Percentiles rank a stretch among this genome's conserved stretches.
Evolutionary conservation across 345 rosid species (phyloP).

Genomic region (Litchi chinensis): DNA sequence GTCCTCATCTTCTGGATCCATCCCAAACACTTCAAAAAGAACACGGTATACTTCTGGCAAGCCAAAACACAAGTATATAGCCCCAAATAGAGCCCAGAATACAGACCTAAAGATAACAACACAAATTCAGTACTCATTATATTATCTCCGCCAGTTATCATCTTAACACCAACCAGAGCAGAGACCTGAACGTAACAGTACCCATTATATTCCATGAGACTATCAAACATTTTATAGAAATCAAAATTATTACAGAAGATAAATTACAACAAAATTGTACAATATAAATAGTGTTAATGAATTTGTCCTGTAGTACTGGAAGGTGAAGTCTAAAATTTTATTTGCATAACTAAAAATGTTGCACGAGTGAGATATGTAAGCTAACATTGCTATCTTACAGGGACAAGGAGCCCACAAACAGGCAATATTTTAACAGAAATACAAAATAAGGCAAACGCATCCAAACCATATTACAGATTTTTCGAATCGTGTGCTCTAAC

Average conservation of each 20-base stretch:
- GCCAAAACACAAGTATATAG: slow-evolving; percentile 90
- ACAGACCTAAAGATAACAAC: slow-evolving; percentile 59
- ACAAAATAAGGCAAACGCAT: background rate
- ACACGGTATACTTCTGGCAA: slow-evolving; percentile 96
- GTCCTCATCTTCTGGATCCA: slow-evolving; percentile 95
- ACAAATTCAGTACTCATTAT: slow-evolving; percentile 2
- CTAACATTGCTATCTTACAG: background rate
- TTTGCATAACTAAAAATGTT: background rate
- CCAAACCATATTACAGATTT: background rate
- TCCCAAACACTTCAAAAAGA: slow-evolving; percentile 94
- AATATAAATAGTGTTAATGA: background rate
- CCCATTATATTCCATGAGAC: background rate
- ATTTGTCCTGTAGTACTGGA: background rate
- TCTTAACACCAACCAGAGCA: slow-evolving; percentile 71
- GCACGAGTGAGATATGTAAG: background rate
- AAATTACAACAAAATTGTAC: background rate
- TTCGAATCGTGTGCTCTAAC: background rate
- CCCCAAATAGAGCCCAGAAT: slow-evolving; percentile 96
- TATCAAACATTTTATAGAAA: background rate
- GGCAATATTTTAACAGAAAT: background rate
- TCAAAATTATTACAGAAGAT: slow-evolving; percentile 5
- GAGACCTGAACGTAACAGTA: slow-evolving; percentile 51
- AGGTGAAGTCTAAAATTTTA: background rate
- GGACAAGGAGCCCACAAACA: background rate
- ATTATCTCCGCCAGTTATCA: background rate